Evolutionary conservation across 345 rosid genomes (phyloP).

Genomic region (Triadica sebifera): DNA sequence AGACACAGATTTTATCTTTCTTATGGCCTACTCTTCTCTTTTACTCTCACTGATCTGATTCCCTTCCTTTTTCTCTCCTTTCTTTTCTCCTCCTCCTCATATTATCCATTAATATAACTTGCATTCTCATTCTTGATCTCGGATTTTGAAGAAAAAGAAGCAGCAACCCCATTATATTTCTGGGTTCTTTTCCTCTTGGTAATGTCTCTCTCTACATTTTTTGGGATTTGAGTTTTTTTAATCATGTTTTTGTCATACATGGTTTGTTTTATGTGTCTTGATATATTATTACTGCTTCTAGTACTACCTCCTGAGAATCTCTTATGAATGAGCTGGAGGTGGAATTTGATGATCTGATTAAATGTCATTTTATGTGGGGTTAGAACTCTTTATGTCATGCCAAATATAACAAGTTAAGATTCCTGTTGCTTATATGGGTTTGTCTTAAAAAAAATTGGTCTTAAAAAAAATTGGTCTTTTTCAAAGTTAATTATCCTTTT

Average conservation of each 20-base stretch:
- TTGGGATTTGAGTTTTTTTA: constrained; percentile 13
- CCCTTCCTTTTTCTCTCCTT: background rate
- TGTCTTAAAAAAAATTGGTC: too few species aligned
- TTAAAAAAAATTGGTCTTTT: background rate
- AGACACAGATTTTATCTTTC: constrained; percentile 6
- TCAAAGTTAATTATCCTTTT: background rate
- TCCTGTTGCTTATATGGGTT: background rate
- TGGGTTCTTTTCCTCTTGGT: background rate
- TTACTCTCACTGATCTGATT: constrained; percentile 9
- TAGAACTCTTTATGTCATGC: background rate
- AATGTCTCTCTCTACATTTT: background rate
- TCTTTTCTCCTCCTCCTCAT: background rate
- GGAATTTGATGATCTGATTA: constrained; percentile 4
- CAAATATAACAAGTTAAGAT: background rate
- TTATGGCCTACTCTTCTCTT: background rate
- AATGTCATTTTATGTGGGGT: constrained; percentile 1
- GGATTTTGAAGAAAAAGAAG: background rate
- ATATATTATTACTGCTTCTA: too few species aligned
- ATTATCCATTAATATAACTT: background rate
- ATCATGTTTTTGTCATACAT: background rate
- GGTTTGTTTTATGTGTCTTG: background rate
- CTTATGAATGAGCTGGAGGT: background rate
- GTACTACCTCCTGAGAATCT: background rate
- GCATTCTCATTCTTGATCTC: constrained; percentile 5
- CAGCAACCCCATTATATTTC: background rate